Percentiles rank a stretch among this genome's conserved stretches.
Evolutionary conservation across 2,329 filamentous ascomycete species (phyloP).

Genomic region (Sarocladiaceae sp.): DNA sequence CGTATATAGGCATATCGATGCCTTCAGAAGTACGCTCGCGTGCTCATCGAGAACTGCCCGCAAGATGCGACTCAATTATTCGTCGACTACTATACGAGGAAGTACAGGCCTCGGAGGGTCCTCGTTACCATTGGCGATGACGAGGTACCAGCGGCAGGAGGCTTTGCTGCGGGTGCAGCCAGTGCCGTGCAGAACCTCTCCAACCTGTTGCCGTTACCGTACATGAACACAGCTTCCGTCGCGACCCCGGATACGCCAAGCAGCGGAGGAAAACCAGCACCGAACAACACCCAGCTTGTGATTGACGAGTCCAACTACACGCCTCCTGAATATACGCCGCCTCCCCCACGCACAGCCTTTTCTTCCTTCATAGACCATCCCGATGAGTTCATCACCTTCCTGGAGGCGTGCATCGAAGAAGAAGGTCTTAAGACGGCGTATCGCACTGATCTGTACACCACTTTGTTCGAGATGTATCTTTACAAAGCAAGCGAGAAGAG

Average conservation of each 20-base stretch:
- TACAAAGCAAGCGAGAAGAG: conserved; percentile 77
- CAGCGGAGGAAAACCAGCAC: conserved; percentile 40
- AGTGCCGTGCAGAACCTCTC: conserved; percentile 82
- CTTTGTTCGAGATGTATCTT: conserved; percentile 96
- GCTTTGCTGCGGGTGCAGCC: conserved; percentile 53
- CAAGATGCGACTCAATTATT: conserved; percentile 79
- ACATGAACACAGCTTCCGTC: conserved; percentile 63
- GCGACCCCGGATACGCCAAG: conserved; percentile 46
- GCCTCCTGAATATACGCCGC: conserved; percentile 62
- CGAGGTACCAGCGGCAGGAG: conserved; percentile 31
- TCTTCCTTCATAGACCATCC: conserved; percentile 95
- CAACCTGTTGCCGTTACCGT: conserved; percentile 75
- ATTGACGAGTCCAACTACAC: conserved; percentile 41
- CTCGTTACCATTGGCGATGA: conserved; percentile 25
- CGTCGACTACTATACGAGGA: conserved; percentile 89
- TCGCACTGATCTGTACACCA: conserved; percentile 83
- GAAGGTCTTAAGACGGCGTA: conserved; percentile 65
- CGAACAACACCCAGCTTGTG: conserved; percentile 45
- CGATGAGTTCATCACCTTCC: conserved; percentile 83
- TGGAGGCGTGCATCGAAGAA: conserved; percentile 79
- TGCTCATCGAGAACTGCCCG: conserved; percentile 82
- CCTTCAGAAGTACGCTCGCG: conserved; percentile 90
- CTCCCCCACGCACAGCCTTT: conserved; percentile 82
- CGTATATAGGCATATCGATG: conserved; percentile 67
- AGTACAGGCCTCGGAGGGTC: conserved; percentile 65